Evolutionary conservation across 768 basidiomycete genomes (phyloP), one percentile per base, ranked within the genome.

Genomic region (Mycena amicta): DNA sequence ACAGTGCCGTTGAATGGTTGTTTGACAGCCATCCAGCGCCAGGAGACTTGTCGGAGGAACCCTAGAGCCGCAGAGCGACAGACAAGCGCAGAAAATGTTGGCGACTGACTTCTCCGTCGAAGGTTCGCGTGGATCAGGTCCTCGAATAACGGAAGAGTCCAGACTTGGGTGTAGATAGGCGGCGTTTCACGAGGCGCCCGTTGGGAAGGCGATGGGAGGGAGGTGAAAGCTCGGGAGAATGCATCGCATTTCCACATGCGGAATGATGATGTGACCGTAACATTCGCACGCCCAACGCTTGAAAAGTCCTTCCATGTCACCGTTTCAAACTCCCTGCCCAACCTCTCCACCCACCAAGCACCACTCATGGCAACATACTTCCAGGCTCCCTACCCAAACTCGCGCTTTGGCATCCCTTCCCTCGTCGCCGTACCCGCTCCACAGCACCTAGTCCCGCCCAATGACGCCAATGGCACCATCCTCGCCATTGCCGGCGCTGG

Each of bases 401-500:
- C 56, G 55, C 16, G 59, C 16, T 54, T 47, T 30, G 51, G 50
- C 5, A 51, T 54, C 4, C 56, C 62, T n/a, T 22, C 23, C 77
- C 79, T 23, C 72, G 51, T 26, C 1, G 29, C 20, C 5, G 57
- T 13, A 12, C 41, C 55, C 22, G 73, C 74, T 31, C 72, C 82
- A 55, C 69, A 75, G 55, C 74, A 72, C 30, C 88, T 89, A 74
- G 80, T 85, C 66, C 88, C 88, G 0, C 88, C 89, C 77, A 72
- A 80, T 0, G 80, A 87, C 61, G 90, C 89, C 61, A 88, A 88
- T 41, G 90, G 89, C 13, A 88, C 89, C 5, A 88, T 90, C 72
- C 85, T 92, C 63, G 84, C 85, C 63, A 85, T 91, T 66, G 87
- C 89, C 1, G 90, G 90, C 16, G 77, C 80, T 22, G 85, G 86